Percentiles rank a stretch among this genome's conserved stretches.
Evolutionary conservation across 2,329 filamentous ascomycete genomes (phyloP).

Genomic region (Beauveria medogensis): DNA sequence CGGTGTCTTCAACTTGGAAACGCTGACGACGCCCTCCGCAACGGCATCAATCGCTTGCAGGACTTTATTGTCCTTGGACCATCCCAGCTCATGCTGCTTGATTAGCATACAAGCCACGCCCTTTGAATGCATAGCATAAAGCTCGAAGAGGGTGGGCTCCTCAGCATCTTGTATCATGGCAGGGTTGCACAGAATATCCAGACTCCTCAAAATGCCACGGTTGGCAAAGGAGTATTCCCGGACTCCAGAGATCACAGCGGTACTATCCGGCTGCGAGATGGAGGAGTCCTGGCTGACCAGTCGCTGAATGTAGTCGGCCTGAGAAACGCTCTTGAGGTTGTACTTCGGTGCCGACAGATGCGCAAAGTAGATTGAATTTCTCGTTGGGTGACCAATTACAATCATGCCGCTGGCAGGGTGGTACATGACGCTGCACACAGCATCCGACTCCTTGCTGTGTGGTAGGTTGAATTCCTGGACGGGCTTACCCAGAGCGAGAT

Average conservation of each 20-base stretch:
- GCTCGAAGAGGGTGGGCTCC: conserved; percentile 76
- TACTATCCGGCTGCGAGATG: conserved; percentile 82
- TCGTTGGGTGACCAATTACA: conserved; percentile 87
- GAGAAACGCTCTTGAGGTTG: conserved; percentile 70
- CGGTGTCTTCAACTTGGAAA: conserved; percentile 58
- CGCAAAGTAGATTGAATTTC: conserved; percentile 96
- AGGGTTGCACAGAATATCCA: conserved; percentile 75
- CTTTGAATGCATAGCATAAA: conserved; percentile 96
- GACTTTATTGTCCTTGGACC: conserved; percentile 85
- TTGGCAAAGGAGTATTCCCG: conserved; percentile 88
- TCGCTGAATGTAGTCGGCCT: conserved; percentile 79
- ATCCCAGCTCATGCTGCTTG: conserved; percentile 83
- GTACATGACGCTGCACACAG: conserved; percentile 95
- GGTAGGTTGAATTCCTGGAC: conserved; percentile 96
- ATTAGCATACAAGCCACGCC: conserved; percentile 86
- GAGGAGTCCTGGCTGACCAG: conserved; percentile 63
- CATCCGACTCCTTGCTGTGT: conserved; percentile 91
- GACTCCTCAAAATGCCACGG: conserved; percentile 77
- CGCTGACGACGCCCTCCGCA: conserved; percentile 63
- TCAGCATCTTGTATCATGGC: conserved; percentile 55
- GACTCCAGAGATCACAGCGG: conserved; percentile 93
- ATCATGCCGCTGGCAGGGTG: conserved; percentile 90
- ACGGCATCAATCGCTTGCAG: conserved; percentile 70
- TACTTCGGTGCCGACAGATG: conserved; percentile 93
- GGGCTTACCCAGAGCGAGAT: conserved; percentile 86